Evolutionary conservation across 306 rosid species (phyloP).

Genomic region (Cajanus cajan): DNA sequence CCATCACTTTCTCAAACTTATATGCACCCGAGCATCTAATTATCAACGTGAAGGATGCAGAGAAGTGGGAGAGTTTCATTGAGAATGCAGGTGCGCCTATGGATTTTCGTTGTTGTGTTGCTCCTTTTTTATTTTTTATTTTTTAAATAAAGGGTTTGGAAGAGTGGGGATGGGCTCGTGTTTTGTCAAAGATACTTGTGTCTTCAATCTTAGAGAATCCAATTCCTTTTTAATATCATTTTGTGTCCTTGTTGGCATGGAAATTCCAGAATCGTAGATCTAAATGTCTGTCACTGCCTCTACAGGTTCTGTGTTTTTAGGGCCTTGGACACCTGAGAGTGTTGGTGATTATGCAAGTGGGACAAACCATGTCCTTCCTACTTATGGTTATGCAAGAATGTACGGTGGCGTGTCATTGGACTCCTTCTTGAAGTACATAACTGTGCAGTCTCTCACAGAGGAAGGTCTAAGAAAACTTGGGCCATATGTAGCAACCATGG

Average conservation of each 20-base stretch:
- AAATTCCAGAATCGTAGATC: slow-evolving; percentile 7
- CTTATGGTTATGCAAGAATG: slow-evolving; percentile 97
- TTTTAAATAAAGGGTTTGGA: not conserved
- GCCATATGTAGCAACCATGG: slow-evolving; percentile 89
- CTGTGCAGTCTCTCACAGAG: slow-evolving; percentile 90
- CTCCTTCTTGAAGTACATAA: slow-evolving; percentile 91
- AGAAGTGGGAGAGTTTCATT: slow-evolving; percentile 92
- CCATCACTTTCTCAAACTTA: slow-evolving; percentile 82
- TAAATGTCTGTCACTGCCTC: not conserved
- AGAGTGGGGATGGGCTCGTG: not conserved
- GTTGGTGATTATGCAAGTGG: slow-evolving; percentile 99
- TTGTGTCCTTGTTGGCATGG: not conserved
- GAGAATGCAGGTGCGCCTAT: slow-evolving; percentile 78
- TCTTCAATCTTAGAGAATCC: slow-evolving; percentile 13
- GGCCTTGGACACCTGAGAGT: slow-evolving; percentile 97
- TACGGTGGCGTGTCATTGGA: slow-evolving; percentile 93
- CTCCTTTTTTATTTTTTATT: not conserved
- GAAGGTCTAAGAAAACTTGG: slow-evolving; percentile 89
- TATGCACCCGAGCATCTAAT: slow-evolving; percentile 98
- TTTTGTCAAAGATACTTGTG: not conserved
- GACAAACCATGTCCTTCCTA: slow-evolving; percentile 97
- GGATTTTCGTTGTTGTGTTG: slow-evolving; percentile 19
- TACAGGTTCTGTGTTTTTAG: slow-evolving; percentile 90
- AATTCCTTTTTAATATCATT: not conserved
- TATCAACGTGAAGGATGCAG: slow-evolving; percentile 86